Evolutionary conservation across 2,329 filamentous ascomycete genomes (phyloP).

Genomic region (Xylaria sp.): DNA sequence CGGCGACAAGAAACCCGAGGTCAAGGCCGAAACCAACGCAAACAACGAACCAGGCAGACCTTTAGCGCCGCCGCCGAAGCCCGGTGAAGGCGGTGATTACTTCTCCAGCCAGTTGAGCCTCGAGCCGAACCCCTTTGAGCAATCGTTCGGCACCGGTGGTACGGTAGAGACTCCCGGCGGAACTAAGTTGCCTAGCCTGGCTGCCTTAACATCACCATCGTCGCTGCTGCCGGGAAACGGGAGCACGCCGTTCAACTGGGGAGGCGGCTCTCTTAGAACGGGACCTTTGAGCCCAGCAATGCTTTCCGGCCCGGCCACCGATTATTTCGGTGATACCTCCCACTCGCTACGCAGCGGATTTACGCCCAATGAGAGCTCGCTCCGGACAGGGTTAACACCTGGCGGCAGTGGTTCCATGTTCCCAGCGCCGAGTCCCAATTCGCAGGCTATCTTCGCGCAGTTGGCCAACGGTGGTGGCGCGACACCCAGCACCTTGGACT

Average conservation of each 20-base stretch:
- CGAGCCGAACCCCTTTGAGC: constrained; percentile 97
- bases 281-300: constrained; percentile 97
- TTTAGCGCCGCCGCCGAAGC: constrained; percentile 77
- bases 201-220: constrained; percentile 89
- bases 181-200: constrained; percentile 87
- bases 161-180: constrained; percentile 83
- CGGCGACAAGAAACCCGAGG: constrained; percentile 61
- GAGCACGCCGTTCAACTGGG: constrained; percentile 81
- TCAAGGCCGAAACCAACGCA: constrained; percentile 62
- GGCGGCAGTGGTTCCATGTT: constrained; percentile 98
- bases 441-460: constrained; percentile 82
- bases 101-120: constrained; percentile 75
- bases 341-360: constrained; percentile 84
- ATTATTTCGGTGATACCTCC: constrained; percentile 85
- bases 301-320: constrained; percentile 85
- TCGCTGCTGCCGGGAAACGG: constrained; percentile 79
- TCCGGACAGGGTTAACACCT: constrained; percentile 90
- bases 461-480: constrained; percentile 78
- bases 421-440: constrained; percentile 87
- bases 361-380: constrained; percentile 95
- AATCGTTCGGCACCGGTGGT: constrained; percentile 79
- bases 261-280: constrained; percentile 83
- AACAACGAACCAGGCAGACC: constrained; percentile 71
- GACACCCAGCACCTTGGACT: constrained; percentile 91
- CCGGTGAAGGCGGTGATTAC: constrained; percentile 69